phyloP scores from a whole-genome alignment of 495 filamentous ascomycete genomes.

The Tetracladium marchalianum region DNA sequence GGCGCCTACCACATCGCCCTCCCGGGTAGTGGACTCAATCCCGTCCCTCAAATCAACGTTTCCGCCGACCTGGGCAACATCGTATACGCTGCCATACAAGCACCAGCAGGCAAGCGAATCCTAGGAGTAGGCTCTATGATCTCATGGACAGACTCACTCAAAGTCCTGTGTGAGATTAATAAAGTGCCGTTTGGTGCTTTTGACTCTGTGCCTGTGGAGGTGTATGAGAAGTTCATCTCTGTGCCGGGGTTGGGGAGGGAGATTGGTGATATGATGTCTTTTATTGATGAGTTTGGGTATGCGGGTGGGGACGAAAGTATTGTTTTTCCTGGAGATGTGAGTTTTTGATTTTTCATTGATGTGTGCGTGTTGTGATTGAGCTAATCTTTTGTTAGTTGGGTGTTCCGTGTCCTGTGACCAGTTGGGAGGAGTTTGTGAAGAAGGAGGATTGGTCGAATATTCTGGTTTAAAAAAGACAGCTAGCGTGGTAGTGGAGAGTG shows the following conservation, averaged over 20 bases:
- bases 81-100: slow-evolving; percentile 5
- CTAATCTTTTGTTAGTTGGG: slow-evolving; percentile 12
- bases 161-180: slow-evolving; percentile 5
- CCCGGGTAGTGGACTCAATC: background rate
- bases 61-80: slow-evolving; percentile 3
- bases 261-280: slow-evolving; percentile 24
- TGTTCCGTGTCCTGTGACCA: slow-evolving; percentile 18
- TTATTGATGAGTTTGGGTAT: slow-evolving; percentile 27
- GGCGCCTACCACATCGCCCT: slow-evolving; percentile 4
- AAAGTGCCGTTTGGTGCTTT: slow-evolving; percentile 5
- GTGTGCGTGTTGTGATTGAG: background rate
- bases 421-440: slow-evolving; percentile 23
- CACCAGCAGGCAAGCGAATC: slow-evolving; percentile 6
- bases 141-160: slow-evolving; percentile 7
- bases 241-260: slow-evolving; percentile 19
- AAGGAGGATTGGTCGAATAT: slow-evolving; percentile 22
- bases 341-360: background rate
- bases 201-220: slow-evolving; percentile 2
- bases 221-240: slow-evolving; percentile 1
- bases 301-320: slow-evolving; percentile 22
- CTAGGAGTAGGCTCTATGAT: slow-evolving; percentile 5
- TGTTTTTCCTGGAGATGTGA: slow-evolving; percentile 9
- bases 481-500: too few species aligned
- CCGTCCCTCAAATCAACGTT: slow-evolving; percentile 4
- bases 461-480: background rate